Conservation (phyloP, 805 yeast genomes). For the Lipomyces kockii region DNA sequence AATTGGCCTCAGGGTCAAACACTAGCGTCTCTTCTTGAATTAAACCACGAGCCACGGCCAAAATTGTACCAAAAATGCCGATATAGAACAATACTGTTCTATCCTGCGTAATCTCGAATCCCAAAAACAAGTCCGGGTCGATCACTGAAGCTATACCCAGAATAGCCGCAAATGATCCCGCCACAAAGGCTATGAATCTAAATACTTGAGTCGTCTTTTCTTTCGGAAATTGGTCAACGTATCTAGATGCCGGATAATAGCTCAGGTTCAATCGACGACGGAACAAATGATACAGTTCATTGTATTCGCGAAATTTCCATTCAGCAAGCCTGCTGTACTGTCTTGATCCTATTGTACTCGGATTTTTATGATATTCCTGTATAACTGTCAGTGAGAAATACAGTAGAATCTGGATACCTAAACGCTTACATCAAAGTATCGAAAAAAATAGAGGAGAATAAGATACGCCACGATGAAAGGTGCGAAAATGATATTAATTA, state of each 20-base stretch:
- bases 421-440: constrained; percentile 67
- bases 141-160: constrained; percentile 74
- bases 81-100: constrained; percentile 85
- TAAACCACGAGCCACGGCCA: constrained; percentile 80
- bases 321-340: constrained; percentile 94
- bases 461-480: constrained; percentile 88
- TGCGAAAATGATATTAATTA: constrained; percentile 77
- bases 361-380: constrained; percentile 80
- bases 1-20: constrained; percentile 92
- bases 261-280: constrained; percentile 77
- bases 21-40: constrained; percentile 67
- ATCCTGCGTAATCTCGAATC: constrained; percentile 83
- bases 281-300: constrained; percentile 89
- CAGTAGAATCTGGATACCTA: background rate
- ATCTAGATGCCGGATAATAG: constrained; percentile 75
- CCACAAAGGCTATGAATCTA: constrained; percentile 67
- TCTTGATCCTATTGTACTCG: constrained; percentile 77
- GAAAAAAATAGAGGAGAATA: constrained; percentile 79
- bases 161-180: constrained; percentile 89
- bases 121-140: constrained; percentile 89
- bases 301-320: constrained; percentile 93
- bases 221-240: constrained; percentile 90
- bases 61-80: constrained; percentile 82
- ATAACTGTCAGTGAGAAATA: background rate
- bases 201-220: constrained; percentile 60